Evolutionary conservation across 169 alveolate genomes (phyloP), one percentile per base, ranked within the genome.

Genomic region (Cryptosporidium andersoni): DNA sequence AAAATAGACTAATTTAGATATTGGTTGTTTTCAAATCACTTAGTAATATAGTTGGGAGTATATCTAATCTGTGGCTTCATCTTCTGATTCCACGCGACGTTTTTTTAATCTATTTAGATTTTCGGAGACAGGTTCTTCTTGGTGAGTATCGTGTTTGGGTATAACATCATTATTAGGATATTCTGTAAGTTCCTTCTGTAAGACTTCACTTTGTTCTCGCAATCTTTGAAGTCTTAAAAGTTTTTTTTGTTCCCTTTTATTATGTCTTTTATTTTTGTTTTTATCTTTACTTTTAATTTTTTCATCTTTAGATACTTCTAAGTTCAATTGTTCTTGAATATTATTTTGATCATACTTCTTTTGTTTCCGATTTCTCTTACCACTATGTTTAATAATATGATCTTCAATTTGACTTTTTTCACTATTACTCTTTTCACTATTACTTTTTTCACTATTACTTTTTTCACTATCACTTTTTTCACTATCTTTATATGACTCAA

Each of bases 121-220:
- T 49, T 74, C 56, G 37, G 45, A 43, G 12, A 7, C 37, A 4
- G 34, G 25, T 8, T 2, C 45, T 3, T 4, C 42, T 12, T 53
- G 5, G 25, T 3, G 39, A 7, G 14, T 60, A 43, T 74, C 85
- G 14, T 37, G 66, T 36, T 1, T 14, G 0, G 12, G 47, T 12
- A 3, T 36, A 14, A 25, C 39, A 8, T 34, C 64, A 65, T 12
- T 12, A 43, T 3, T 3, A 3, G 34, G 9, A 4, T 14, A 5
- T 42, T 47, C 55, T 14, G n/a, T n/a, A 55, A 36, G 34, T 25
- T 51, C 0, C 52, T 66, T 63, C 40, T 58, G 47, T 36, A 74
- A 43, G 1, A 58, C 85, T 8, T 58, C 68, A 36, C 74, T 74
- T 14, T 74, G 85, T n/a, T 74, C 85, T 25, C 55, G 64, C 16